phyloP scores from a whole-genome alignment of 2,329 filamentous ascomycete species.

The Fusarium pseudonygamai region DNA sequence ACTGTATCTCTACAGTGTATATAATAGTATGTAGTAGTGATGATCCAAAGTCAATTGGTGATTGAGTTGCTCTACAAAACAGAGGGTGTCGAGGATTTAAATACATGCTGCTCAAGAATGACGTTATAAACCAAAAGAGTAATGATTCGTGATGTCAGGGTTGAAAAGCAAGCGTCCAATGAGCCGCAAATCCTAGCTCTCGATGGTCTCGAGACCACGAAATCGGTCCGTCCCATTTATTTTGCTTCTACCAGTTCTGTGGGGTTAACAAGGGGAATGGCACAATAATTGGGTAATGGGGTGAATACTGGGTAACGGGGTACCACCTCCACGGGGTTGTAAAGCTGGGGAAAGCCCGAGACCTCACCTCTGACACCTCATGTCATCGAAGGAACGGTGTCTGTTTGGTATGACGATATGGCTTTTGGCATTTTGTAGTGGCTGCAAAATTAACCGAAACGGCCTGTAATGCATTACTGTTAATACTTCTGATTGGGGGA shows the following conservation, averaged over 20 bases:
- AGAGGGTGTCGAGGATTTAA: not conserved
- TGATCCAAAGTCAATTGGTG: not conserved
- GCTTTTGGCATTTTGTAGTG: not conserved
- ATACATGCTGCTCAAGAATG: not conserved
- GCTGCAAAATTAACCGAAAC: not conserved
- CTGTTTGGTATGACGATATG: not conserved
- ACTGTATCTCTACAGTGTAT: not conserved
- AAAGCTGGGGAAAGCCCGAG: slow-evolving; percentile 25
- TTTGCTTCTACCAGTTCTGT: not conserved
- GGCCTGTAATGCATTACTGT: not conserved
- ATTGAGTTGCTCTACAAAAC: not conserved
- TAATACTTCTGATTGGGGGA: not conserved
- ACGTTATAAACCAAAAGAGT: not conserved
- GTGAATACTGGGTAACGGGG: not conserved
- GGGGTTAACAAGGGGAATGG: slow-evolving; percentile 4
- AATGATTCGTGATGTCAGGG: slow-evolving; percentile 25
- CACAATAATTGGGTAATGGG: not conserved
- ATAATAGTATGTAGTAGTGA: not conserved
- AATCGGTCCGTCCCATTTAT: slow-evolving; percentile 41
- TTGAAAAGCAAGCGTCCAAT: slow-evolving; percentile 1
- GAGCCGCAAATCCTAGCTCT: too few relatives aligned
- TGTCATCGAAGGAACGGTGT: not conserved
- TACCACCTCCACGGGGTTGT: slow-evolving; percentile 16
- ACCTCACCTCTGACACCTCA: not conserved
- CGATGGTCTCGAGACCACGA: slow-evolving; percentile 30